Percentiles rank a stretch among this genome's conserved stretches.
phyloP scores from a whole-genome alignment of 1,284 basidiomycete species.

The Leccinum angustisporum region DNA sequence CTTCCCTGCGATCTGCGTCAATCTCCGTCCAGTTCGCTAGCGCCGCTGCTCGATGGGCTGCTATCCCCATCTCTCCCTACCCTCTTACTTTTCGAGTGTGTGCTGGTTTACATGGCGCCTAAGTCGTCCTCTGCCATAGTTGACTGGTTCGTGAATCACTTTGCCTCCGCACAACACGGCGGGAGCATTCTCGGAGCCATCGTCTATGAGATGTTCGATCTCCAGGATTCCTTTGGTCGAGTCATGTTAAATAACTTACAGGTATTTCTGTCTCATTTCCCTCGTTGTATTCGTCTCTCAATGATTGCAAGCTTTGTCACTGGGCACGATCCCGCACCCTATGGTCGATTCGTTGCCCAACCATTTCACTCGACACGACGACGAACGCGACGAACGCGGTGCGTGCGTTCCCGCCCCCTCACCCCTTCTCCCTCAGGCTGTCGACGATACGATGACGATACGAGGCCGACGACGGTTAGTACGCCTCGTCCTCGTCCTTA shows the following conservation, averaged over 20 bases:
- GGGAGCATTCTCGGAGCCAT: constrained; percentile 48
- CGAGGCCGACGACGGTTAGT: no score
- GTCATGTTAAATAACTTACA: constrained; percentile 61
- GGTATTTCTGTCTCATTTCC: not conserved
- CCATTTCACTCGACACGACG: constrained; percentile 56
- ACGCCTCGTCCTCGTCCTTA: no score
- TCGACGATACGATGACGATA: no score
- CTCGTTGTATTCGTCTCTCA: not conserved
- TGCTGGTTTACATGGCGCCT: constrained; percentile 85
- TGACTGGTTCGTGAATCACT: constrained; percentile 70
- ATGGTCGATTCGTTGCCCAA: constrained; percentile 49
- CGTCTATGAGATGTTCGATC: constrained; percentile 88
- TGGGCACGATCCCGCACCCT: constrained; percentile 64
- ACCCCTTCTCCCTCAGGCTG: no score
- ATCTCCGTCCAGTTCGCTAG: constrained; percentile 45
- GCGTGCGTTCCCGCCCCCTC: no score
- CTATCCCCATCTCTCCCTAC: constrained; percentile 74
- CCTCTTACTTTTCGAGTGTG: constrained; percentile 87
- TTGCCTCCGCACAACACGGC: constrained; percentile 27
- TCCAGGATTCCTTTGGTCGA: constrained; percentile 80
- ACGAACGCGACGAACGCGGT: no score
- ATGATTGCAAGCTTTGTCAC: constrained; percentile 27
- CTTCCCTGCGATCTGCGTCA: constrained; percentile 74
- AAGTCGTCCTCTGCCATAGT: constrained; percentile 60
- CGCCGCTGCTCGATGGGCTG: constrained; percentile 38